phyloP scores from a whole-genome alignment of 257 asterid genomes.

The Ophiorrhiza pumila region DNA sequence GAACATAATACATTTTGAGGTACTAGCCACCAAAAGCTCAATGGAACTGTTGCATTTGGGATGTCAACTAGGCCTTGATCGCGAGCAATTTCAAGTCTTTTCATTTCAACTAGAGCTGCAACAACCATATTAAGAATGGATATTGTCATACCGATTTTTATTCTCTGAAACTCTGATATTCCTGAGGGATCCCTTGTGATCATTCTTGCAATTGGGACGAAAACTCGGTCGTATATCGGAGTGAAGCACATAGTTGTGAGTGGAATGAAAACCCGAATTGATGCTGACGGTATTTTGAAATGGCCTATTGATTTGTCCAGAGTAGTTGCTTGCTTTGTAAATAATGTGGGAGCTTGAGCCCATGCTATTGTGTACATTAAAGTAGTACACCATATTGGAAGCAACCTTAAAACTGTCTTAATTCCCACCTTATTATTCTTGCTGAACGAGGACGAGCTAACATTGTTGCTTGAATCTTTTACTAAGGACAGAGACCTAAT shows the following conservation, averaged over 20 bases:
- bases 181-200: slow-evolving; percentile 49
- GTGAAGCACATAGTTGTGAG: slow-evolving; percentile 36
- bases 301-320: slow-evolving; percentile 51
- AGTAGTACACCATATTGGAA: slow-evolving; percentile 58
- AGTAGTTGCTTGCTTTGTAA: slow-evolving; percentile 57
- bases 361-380: slow-evolving; percentile 37
- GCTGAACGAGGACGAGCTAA: slow-evolving; percentile 22
- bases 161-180: slow-evolving; percentile 52
- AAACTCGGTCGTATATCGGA: slow-evolving; percentile 50
- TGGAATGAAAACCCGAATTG: slow-evolving; percentile 36
- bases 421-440: slow-evolving; percentile 23
- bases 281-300: slow-evolving; percentile 51
- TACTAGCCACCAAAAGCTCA: slow-evolving; percentile 69
- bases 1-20: slow-evolving; percentile 53
- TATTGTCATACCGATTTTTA: slow-evolving; percentile 44
- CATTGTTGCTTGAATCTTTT: slow-evolving; percentile 23
- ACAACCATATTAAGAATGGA: slow-evolving; percentile 38
- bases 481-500: slow-evolving; percentile 49
- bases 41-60: slow-evolving; percentile 45
- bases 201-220: slow-evolving; percentile 50
- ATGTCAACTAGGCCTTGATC: slow-evolving; percentile 38
- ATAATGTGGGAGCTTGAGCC: slow-evolving; percentile 51
- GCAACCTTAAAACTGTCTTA: slow-evolving; percentile 49
- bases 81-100: slow-evolving; percentile 41
- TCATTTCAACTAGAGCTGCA: slow-evolving; percentile 54